phyloP scores from a whole-genome alignment of 2,329 filamentous ascomycete species.

The Aspergillus pseudoglaucus region DNA sequence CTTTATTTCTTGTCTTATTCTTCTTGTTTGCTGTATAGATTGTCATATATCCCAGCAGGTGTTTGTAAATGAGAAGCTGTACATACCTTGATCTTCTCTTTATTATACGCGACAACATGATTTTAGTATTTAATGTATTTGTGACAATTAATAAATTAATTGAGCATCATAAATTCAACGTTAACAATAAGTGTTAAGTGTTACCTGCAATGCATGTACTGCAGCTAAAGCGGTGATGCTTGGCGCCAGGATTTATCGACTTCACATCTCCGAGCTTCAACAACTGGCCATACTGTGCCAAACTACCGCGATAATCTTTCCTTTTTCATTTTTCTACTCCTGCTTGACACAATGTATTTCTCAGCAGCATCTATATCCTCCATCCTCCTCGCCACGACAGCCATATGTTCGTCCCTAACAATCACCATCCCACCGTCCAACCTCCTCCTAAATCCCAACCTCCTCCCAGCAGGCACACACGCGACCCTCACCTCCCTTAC shows the following conservation, averaged over 20 bases:
- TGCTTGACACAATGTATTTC: slow-evolving; percentile 10
- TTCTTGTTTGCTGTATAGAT: slow-evolving; percentile 4
- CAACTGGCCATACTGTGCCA: neutral
- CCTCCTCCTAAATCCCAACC: slow-evolving; percentile 38
- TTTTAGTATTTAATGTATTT: neutral
- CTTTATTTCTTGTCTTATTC: neutral
- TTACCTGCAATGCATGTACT: too few species aligned
- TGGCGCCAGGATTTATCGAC: neutral
- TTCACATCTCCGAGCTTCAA: neutral
- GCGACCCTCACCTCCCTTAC: slow-evolving; percentile 44
- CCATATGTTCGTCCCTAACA: slow-evolving; percentile 25
- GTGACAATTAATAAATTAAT: too few species aligned
- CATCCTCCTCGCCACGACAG: slow-evolving; percentile 12
- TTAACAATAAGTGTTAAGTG: too few species aligned
- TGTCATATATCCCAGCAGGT: neutral
- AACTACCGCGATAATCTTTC: neutral
- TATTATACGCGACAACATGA: neutral
- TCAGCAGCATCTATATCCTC: slow-evolving; percentile 4
- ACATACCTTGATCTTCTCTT: neutral
- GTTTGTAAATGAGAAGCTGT: neutral
- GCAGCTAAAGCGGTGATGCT: neutral
- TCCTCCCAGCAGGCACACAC: slow-evolving; percentile 42
- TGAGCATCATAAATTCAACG: too few species aligned
- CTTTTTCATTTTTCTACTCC: too few species aligned
- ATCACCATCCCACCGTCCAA: slow-evolving; percentile 37